Percentiles rank a stretch among this genome's conserved stretches.
Evolutionary conservation across 768 basidiomycete genomes (phyloP).

Genomic region (Lactarius deliciosus): DNA sequence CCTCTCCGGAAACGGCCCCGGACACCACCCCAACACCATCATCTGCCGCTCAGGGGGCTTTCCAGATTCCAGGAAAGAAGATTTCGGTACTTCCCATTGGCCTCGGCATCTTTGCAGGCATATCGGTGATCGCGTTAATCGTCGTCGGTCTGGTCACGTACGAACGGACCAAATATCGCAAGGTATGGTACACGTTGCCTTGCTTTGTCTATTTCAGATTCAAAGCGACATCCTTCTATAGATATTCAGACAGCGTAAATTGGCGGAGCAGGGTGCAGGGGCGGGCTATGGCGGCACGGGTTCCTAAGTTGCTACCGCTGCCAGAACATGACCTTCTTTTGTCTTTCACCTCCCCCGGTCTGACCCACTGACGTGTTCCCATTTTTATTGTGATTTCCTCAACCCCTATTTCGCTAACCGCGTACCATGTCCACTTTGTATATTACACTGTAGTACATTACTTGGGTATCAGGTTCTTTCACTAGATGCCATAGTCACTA

Average conservation of each 20-base stretch:
- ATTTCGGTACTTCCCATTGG: conserved; percentile 79
- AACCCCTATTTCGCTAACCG: background rate
- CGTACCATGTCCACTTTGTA: conserved; percentile 14
- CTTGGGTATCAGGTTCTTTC: background rate
- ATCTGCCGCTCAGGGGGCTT: conserved; percentile 39
- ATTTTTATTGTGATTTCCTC: background rate
- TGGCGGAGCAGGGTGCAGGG: conserved; percentile 58
- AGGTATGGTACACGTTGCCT: conserved; percentile 46
- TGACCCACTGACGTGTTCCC: background rate
- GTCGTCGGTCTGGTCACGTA: conserved; percentile 83
- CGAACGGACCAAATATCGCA: conserved; percentile 85
- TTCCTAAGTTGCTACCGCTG: background rate
- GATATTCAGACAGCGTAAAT: conserved; percentile 70
- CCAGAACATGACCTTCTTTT: background rate
- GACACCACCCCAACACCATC: conserved; percentile 28
- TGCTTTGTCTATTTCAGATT: conserved; percentile 3
- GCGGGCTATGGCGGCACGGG: conserved; percentile 63
- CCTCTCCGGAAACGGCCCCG: conserved; percentile 27
- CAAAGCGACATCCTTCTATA: conserved; percentile 6
- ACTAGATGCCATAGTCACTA: background rate
- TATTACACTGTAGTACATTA: conserved; percentile 8
- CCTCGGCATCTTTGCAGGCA: conserved; percentile 79
- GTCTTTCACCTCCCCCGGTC: background rate
- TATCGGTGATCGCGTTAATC: conserved; percentile 79
- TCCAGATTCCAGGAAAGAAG: conserved; percentile 69